A percentile compares a stretch with the other conserved stretches of the same genome.
phyloP scores from a whole-genome alignment of 257 asterid genomes.

The Solanum ahanhuiri region DNA sequence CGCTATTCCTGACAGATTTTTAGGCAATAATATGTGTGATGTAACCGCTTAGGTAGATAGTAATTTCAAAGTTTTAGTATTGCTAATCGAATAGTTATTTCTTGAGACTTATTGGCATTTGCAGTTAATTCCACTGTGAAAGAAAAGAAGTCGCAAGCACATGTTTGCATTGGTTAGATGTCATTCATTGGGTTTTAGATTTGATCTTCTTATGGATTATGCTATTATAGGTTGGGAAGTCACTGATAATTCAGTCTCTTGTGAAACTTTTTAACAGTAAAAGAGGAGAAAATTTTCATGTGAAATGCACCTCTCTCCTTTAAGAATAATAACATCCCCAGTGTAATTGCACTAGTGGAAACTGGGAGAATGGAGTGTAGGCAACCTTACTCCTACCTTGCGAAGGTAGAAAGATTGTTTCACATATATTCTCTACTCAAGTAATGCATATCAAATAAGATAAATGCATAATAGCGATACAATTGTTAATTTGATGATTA shows the following conservation, averaged over 20 bases:
- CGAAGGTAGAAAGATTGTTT: neutral
- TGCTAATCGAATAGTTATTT: neutral
- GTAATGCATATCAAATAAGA: neutral
- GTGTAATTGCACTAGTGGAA: neutral
- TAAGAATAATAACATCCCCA: fast-evolving
- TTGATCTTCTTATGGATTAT: neutral
- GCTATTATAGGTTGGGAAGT: constrained; percentile 71
- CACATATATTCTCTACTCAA: neutral
- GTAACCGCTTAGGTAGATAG: neutral
- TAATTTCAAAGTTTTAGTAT: neutral
- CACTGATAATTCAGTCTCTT: constrained; percentile 70
- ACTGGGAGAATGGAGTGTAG: neutral
- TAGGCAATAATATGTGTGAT: neutral
- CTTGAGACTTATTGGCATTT: constrained; percentile 40
- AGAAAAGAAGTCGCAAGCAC: constrained; percentile 64
- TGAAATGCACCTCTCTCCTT: neutral
- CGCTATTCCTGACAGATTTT: neutral
- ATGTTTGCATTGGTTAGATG: neutral
- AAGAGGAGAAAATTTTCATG: neutral
- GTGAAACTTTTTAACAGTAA: neutral
- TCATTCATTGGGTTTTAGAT: no score
- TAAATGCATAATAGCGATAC: neutral
- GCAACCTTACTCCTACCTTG: neutral
- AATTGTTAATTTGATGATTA: neutral
- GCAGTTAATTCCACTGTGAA: constrained; percentile 64